Evolutionary conservation across 2,329 filamentous ascomycete species (phyloP), one percentile per base, ranked within the genome.

Genomic region (Talaromyces sp.): DNA sequence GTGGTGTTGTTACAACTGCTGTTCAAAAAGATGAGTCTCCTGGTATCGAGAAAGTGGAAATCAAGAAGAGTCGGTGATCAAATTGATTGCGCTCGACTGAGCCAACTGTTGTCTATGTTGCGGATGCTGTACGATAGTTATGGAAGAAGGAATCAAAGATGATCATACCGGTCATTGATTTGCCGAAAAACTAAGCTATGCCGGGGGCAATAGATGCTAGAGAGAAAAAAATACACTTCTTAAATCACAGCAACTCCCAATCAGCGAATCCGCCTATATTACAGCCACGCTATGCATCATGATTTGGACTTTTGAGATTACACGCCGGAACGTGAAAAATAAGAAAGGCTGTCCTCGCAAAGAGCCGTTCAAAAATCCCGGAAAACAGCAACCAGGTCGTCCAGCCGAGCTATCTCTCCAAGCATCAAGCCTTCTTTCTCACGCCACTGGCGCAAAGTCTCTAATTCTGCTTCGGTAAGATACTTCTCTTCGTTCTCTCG

Each of bases 321-420:
- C 43, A 41, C 27, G 43, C 35, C 54, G 31, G n/a, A 45, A 16
- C 61, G 54, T 41, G 31, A 64, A 13, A 64, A 13, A 47, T 16
- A 52, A 45, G 10, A 58, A 19, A 39, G 19, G 54, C 4, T 7
- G 4, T 27, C 33, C n/a, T 24, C 24, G 8, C 22, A 52, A 41
- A 60, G 57, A 54, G 41, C 39, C 31, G 19, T n/a, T 63, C 43
- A 92, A 71, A 86, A 93, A 75, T 99, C 95, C 67, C 91, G 84
- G 70, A 98, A 84, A 13, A 95, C 85, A 31, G 90, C 90, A 56
- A 98, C 88, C 69, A 97, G 82, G 61, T 95, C 90, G 78, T 99
- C 95, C 69, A 97, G 82, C 67, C 92, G 85, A 75, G 86, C 86
- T 11, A 97, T 83, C 77, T 97, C 92, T 1, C 88, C 87, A 41